Evolutionary conservation across 352 stramenopile species (phyloP).

Genomic region (Phytophthora macrochlamydospora): DNA sequence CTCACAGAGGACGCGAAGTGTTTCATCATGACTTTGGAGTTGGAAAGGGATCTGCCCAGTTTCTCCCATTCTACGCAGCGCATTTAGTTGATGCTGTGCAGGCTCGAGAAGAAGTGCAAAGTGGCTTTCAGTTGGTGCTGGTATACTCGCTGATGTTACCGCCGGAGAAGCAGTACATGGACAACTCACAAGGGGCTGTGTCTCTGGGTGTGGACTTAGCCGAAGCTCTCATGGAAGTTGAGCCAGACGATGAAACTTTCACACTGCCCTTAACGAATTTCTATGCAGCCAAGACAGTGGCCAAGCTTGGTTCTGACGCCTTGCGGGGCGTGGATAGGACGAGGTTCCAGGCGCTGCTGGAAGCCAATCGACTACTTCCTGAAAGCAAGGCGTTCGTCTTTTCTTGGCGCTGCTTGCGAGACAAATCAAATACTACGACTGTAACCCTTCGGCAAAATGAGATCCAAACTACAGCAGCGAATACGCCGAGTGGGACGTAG

Average conservation of each 20-base stretch:
- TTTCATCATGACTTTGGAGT: slow-evolving; percentile 25
- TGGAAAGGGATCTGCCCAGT: neutral
- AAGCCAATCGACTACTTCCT: slow-evolving; percentile 12
- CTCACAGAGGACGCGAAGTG: slow-evolving; percentile 13
- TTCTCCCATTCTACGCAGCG: slow-evolving; percentile 13
- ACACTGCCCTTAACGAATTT: slow-evolving; percentile 16
- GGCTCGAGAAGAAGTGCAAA: slow-evolving; percentile 13
- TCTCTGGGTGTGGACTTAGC: slow-evolving; percentile 9
- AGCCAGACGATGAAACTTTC: slow-evolving; percentile 6
- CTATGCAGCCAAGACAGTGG: slow-evolving; percentile 16
- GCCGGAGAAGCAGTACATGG: slow-evolving; percentile 4
- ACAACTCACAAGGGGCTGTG: neutral
- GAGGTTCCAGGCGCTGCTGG: slow-evolving; percentile 12
- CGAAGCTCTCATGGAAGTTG: slow-evolving; percentile 1
- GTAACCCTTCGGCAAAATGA: neutral
- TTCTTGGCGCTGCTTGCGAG: slow-evolving; percentile 9
- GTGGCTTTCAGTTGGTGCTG: slow-evolving; percentile 2
- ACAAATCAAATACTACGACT: neutral
- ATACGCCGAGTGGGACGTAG: slow-evolving; percentile 5
- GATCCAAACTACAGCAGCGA: neutral
- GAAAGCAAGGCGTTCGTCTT: slow-evolving; percentile 3
- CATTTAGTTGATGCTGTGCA: slow-evolving; percentile 22
- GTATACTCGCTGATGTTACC: slow-evolving; percentile 6
- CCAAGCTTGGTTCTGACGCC: slow-evolving; percentile 4
- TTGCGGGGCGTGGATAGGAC: slow-evolving; percentile 17